These are phyloP conservation scores for Penicillium hordei DNA, from an alignment of 2,329 filamentous ascomycete species.

Conservation along the genomic window DNA sequence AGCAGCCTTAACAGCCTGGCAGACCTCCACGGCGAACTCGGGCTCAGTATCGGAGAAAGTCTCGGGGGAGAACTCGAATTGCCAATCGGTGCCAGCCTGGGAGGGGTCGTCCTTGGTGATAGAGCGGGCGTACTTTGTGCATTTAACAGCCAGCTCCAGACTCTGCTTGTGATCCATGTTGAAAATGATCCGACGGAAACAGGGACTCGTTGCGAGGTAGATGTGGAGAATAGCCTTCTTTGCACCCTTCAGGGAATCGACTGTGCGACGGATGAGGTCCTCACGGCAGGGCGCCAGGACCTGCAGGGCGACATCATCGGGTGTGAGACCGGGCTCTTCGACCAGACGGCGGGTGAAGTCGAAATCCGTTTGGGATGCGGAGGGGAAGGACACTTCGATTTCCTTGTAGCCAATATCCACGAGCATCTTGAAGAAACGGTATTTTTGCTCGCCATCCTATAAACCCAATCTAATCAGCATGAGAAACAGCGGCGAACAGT, in stretches of 20 bases:
- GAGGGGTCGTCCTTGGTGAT: constrained; percentile 78
- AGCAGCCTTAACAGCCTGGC: constrained; percentile 88
- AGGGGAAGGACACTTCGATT: constrained; percentile 95
- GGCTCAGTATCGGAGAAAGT: constrained; percentile 86
- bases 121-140: constrained; percentile 79
- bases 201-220: constrained; percentile 93
- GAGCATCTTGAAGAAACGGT: constrained; percentile 92
- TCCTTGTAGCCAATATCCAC: constrained; percentile 93
- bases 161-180: constrained; percentile 79
- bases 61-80: constrained; percentile 52
- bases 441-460: constrained; percentile 92
- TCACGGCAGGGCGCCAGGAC: constrained; percentile 89
- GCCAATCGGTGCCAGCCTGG: constrained; percentile 56
- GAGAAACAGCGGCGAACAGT: background rate
- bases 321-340: constrained; percentile 77
- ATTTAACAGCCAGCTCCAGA: constrained; percentile 77
- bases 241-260: constrained; percentile 81
- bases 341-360: constrained; percentile 88
- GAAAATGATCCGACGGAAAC: constrained; percentile 90
- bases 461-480: background rate
- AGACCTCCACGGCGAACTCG: constrained; percentile 79
- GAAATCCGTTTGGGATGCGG: constrained; percentile 91
- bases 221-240: constrained; percentile 95
- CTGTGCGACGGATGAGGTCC: constrained; percentile 84
- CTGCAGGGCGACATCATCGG: constrained; percentile 88